Base-by-base conservation (phyloP, 805 yeast species). In the Ogataea pilisensis region DNA sequence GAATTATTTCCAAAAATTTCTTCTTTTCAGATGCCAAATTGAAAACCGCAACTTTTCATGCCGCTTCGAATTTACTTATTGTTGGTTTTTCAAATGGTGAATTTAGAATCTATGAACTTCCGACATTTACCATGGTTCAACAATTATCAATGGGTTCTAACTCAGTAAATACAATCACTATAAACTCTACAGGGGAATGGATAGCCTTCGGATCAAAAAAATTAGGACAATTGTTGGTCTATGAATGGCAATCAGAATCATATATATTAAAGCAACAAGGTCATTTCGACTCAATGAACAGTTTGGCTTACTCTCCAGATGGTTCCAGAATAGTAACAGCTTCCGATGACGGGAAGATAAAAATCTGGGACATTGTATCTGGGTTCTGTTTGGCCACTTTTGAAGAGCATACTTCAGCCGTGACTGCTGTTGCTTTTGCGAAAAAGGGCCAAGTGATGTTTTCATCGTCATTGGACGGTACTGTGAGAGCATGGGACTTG, bases 161-260 rank as follows among this genome's bases (percentile, higher is more conserved):
- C 54, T 82, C 90, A 3, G 84, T 93, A 20, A 88, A 85, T 57
- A 81, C 89, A 2, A 91, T 93, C 3, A 64, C 79, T 9, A 75
- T 93, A 29, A 93, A 91, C 60, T 64, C 71, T 2, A 70, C 90
- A 6, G 99, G 99, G 26, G 99, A 93, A 62, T 93, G 99, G 99
- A 69, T 93, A 25, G 95, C 96, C 0, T 86, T 93, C 62, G 99
- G 99, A 4, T 89, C 97, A 0, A 66, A 88, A 26, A 82, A 80
- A 56, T 63, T 86, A 22, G 99, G 99, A n/a, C 99, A 93, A 65
- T 67, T 93, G 44, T 66, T 93, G 42, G 99, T 93, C 0, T 93
- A 95, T 70, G 99, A 93, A 70, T 93, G 99, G 99, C 96, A 93
- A 66, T 85, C 95, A 4, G 99, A 93, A 61, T 86, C 96, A 0